Evolutionary conservation across 768 basidiomycete species (phyloP).

Genomic region (Aureoboletus auriporus): DNA sequence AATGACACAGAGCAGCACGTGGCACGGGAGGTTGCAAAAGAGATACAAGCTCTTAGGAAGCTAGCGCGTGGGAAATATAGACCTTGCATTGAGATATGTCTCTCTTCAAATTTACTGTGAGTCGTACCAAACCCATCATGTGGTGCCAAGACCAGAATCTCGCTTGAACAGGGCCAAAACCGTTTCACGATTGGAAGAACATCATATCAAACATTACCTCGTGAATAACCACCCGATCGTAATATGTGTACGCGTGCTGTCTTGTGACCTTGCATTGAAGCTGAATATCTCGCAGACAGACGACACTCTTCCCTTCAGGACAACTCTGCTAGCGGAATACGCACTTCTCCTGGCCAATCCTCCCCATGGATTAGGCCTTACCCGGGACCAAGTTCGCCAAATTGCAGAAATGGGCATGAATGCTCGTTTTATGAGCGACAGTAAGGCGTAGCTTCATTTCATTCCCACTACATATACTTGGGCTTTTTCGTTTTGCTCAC

Average conservation of each 20-base stretch:
- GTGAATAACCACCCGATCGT: slow-evolving; percentile 60
- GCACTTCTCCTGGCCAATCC: slow-evolving; percentile 68
- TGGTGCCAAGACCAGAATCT: background rate
- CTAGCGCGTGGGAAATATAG: slow-evolving; percentile 33
- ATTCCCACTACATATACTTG: no score
- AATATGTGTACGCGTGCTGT: slow-evolving; percentile 58
- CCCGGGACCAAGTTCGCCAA: slow-evolving; percentile 48
- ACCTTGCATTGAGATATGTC: slow-evolving; percentile 73
- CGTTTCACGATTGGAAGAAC: slow-evolving; percentile 56
- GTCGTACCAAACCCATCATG: slow-evolving; percentile 20
- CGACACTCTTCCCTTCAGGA: slow-evolving; percentile 75
- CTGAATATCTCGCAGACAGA: slow-evolving; percentile 56
- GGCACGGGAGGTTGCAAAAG: slow-evolving; percentile 19
- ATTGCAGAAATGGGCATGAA: slow-evolving; percentile 63
- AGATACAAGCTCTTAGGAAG: slow-evolving; percentile 16
- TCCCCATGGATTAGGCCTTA: slow-evolving; percentile 71
- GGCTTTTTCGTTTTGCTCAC: no score
- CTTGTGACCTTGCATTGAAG: background rate
- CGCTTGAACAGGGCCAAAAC: slow-evolving; percentile 57
- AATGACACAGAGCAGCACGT: slow-evolving; percentile 15
- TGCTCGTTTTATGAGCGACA: slow-evolving; percentile 18
- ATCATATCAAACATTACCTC: slow-evolving; percentile 71
- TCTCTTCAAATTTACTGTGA: slow-evolving; percentile 74
- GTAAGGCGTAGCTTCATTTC: background rate
- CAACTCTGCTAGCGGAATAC: slow-evolving; percentile 72